These are phyloP conservation scores for Fusarium algeriense DNA, from an alignment of 2,329 filamentous ascomycete genomes.

Conservation along the genomic window DNA sequence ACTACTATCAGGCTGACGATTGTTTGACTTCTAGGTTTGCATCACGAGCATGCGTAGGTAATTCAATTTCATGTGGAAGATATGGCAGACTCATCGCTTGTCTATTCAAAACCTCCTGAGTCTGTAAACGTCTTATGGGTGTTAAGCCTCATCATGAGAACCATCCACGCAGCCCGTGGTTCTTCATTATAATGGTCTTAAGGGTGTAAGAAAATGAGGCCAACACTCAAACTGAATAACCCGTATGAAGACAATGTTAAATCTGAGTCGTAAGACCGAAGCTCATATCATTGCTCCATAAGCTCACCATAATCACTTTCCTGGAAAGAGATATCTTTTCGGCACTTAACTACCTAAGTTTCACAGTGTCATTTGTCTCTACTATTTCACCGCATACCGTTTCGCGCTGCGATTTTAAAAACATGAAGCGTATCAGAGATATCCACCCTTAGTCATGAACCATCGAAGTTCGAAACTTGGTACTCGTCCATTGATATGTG, in stretches of 20 bases:
- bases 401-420: neutral
- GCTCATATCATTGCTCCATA: neutral
- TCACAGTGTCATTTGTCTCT: too few species aligned
- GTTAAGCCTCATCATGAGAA: slow-evolving; percentile 16
- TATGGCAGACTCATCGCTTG: neutral
- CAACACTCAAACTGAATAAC: neutral
- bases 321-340: neutral
- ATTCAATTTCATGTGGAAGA: neutral
- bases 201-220: neutral
- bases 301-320: too few species aligned
- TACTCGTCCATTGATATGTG: neutral
- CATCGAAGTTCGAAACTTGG: too few species aligned
- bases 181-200: neutral
- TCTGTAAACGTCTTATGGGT: neutral
- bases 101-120: neutral
- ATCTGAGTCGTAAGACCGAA: too few species aligned
- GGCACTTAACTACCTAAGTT: too few species aligned
- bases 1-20: slow-evolving; percentile 1
- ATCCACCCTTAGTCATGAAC: neutral
- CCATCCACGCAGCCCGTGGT: slow-evolving; percentile 1
- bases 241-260: too few species aligned
- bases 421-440: neutral
- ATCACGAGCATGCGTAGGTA: neutral
- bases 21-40: neutral
- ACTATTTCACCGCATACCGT: neutral